phyloP scores from a whole-genome alignment of 192 early-diverging fungal genomes.

The Linnemannia exigua region DNA sequence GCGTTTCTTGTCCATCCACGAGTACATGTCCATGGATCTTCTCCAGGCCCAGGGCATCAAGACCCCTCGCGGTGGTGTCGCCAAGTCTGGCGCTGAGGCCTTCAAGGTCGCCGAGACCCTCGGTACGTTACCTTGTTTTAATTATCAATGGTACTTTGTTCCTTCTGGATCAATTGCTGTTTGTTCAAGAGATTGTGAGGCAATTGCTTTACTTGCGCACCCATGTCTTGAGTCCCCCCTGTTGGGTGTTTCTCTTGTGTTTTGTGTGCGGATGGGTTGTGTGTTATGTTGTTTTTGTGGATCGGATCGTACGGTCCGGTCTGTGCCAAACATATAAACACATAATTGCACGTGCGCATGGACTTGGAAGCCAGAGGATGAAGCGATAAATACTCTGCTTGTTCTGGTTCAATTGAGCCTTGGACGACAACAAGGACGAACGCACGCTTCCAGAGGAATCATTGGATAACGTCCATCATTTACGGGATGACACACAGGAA shows the following conservation, averaged over 20 bases:
- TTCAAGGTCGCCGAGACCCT: constrained; percentile 87
- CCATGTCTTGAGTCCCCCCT: background rate
- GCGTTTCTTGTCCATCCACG: constrained; percentile 97
- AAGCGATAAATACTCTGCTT: background rate
- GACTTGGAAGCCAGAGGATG: constrained; percentile 1
- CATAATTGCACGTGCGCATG: constrained; percentile 1
- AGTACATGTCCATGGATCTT: constrained; percentile 96
- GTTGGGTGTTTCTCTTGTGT: background rate
- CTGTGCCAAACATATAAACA: constrained; percentile 9
- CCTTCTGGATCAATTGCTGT: background rate
- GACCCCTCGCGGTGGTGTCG: constrained; percentile 91
- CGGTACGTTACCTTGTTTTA: constrained; percentile 66
- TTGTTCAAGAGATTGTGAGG: background rate
- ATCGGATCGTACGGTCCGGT: constrained; percentile 1
- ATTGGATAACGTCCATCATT: background rate
- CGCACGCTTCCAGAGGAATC: background rate
- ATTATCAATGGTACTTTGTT: too few relatives aligned
- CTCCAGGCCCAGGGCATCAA: constrained; percentile 94
- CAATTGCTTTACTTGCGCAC: background rate
- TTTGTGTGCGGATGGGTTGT: background rate
- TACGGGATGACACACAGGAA: background rate
- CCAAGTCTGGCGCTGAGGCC: constrained; percentile 89
- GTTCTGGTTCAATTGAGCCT: background rate
- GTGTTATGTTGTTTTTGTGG: background rate
- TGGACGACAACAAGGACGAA: background rate